Conservation (phyloP, 768 basidiomycete genomes). For the Suillus weaverae region DNA sequence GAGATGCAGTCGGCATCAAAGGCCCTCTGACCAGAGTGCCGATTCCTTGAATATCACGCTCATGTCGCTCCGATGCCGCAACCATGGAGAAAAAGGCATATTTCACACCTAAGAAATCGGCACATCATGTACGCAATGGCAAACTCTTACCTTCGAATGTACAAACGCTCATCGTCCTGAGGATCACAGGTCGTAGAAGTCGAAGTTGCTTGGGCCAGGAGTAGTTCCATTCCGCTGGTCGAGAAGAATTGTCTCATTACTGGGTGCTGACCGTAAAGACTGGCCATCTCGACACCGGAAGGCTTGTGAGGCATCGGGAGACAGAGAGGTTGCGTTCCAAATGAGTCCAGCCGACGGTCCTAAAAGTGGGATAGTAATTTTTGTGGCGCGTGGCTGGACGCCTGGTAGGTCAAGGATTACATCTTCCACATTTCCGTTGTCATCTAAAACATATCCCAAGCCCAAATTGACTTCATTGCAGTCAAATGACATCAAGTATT, state of each 20-base stretch:
- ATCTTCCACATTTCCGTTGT: background rate
- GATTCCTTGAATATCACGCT: background rate
- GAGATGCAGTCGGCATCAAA: background rate
- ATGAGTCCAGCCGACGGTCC: background rate
- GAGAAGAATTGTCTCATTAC: background rate
- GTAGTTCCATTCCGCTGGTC: background rate
- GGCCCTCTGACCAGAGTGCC: background rate
- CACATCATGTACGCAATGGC: background rate
- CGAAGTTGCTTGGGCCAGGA: background rate
- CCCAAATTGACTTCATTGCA: background rate
- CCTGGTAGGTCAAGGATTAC: background rate
- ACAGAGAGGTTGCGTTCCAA: background rate
- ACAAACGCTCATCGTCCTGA: background rate
- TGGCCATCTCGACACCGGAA: background rate
- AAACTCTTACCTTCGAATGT: background rate
- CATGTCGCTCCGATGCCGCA: background rate
- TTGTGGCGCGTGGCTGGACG: background rate
- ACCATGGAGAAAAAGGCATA: background rate
- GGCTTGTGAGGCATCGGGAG: background rate
- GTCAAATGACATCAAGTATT: background rate
- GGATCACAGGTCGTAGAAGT: background rate
- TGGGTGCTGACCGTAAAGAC: background rate
- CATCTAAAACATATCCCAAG: background rate
- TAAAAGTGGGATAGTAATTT: background rate
- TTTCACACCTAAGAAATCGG: background rate